phyloP scores from a whole-genome alignment of 2,329 filamentous ascomycete species.

The Pseudocercospora fuligena region DNA sequence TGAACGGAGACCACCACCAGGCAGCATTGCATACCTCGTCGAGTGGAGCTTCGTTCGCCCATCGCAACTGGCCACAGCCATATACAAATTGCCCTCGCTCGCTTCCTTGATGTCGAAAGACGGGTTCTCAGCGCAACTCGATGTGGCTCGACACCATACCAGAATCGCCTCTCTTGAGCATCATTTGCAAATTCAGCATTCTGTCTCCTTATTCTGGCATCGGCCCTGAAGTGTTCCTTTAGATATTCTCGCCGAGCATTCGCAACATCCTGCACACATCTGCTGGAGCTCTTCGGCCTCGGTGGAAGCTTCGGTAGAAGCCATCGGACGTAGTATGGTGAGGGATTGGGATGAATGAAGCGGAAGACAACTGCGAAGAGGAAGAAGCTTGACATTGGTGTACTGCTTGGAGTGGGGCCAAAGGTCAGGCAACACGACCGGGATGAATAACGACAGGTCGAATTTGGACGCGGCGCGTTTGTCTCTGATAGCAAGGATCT shows the following conservation, averaged over 20 bases:
- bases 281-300: background rate
- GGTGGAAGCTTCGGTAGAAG: background rate
- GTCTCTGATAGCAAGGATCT: background rate
- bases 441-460: background rate
- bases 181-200: background rate
- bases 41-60: too few relatives aligned
- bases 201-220: background rate
- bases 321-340: background rate
- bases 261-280: constrained; percentile 25
- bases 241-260: constrained; percentile 19
- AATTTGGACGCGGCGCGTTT: background rate
- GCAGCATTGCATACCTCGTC: too few relatives aligned
- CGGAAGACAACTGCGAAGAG: background rate
- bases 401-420: background rate
- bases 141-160: background rate
- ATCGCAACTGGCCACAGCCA: background rate
- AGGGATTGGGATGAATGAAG: background rate
- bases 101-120: background rate
- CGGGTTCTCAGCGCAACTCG: background rate
- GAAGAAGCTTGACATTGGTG: background rate
- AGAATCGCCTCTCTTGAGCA: background rate
- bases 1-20: background rate
- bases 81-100: background rate
- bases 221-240: constrained; percentile 10
- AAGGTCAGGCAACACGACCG: background rate